Evolutionary conservation across 768 basidiomycete species (phyloP).

Genomic region (Amanita jacksonii): DNA sequence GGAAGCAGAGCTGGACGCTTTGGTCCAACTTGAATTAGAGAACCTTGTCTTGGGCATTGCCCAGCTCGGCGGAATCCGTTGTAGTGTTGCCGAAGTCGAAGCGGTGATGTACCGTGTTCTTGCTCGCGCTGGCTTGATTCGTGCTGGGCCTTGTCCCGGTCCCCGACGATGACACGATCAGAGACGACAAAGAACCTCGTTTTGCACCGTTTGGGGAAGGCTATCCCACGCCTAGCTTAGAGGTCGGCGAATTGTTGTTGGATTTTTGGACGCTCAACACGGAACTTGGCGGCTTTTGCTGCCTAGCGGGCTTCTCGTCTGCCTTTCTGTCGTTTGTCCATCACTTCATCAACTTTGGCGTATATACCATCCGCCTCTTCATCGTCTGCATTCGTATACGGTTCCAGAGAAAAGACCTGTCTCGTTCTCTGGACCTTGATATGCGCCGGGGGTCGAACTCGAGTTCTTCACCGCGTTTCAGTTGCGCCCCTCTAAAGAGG

Average conservation of each 20-base stretch:
- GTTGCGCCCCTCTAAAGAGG: conserved; percentile 66
- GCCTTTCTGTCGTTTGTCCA: conserved; percentile 77
- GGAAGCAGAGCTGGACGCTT: conserved; percentile 51
- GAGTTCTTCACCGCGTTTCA: conserved; percentile 76
- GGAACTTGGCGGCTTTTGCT: conserved; percentile 62
- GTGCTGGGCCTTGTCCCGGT: conserved; percentile 63
- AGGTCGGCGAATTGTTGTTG: conserved; percentile 94
- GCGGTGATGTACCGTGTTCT: conserved; percentile 35
- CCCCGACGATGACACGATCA: conserved; percentile 87
- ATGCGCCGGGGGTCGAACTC: conserved; percentile 86
- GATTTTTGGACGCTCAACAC: conserved; percentile 87
- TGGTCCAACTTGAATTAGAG: conserved; percentile 91
- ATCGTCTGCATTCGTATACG: conserved; percentile 93
- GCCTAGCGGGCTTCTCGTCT: conserved; percentile 75
- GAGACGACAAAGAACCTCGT: conserved; percentile 85
- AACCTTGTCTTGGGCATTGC: conserved; percentile 93
- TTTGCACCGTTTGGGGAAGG: conserved; percentile 77
- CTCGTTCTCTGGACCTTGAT: conserved; percentile 97
- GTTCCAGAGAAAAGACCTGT: conserved; percentile 92
- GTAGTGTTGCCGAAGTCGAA: conserved; percentile 48
- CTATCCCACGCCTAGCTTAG: conserved; percentile 91
- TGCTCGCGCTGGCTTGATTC: conserved; percentile 75
- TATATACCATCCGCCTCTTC: conserved; percentile 97
- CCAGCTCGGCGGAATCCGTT: conserved; percentile 94
- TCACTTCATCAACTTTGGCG: conserved; percentile 80